Evolutionary conservation across 306 rosid genomes (phyloP).

Genomic region (Prunus davidiana): DNA sequence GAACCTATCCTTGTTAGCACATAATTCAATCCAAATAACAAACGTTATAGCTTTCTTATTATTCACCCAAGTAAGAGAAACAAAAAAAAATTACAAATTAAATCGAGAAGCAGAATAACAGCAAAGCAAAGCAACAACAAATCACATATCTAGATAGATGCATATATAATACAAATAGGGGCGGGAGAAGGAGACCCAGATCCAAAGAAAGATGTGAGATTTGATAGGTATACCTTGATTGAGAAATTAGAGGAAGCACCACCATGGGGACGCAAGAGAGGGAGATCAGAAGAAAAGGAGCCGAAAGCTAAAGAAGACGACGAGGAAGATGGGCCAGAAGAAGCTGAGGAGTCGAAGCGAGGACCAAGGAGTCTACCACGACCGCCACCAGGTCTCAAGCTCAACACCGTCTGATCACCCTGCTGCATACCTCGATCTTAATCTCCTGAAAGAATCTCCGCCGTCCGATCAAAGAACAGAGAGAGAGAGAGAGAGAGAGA

Average conservation of each 20-base stretch:
- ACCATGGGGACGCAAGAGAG: constrained; percentile 57
- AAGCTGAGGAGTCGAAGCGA: constrained; percentile 65
- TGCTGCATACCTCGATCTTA: constrained; percentile 96
- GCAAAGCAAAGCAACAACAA: background rate
- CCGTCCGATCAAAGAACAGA: constrained; percentile 27
- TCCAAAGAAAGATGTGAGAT: constrained; percentile 13
- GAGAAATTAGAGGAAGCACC: constrained; percentile 45
- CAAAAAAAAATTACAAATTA: background rate
- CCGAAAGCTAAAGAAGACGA: constrained; percentile 60
- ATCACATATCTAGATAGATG: background rate
- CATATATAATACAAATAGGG: background rate
- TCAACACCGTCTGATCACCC: constrained; percentile 73
- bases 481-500: background rate
- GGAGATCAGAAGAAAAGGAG: constrained; percentile 68
- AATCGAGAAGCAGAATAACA: background rate
- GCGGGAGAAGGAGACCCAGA: constrained; percentile 3
- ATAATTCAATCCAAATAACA: background rate
- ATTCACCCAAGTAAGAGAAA: background rate
- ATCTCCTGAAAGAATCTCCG: constrained; percentile 32
- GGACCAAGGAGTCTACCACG: constrained; percentile 73
- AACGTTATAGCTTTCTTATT: background rate
- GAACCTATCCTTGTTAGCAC: background rate
- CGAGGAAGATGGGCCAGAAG: constrained; percentile 45
- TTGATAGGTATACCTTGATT: constrained; percentile 45
- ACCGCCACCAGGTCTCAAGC: constrained; percentile 99